Evolutionary conservation across 2,329 filamentous ascomycete genomes (phyloP).

Genomic region (Fusarium chuoi): DNA sequence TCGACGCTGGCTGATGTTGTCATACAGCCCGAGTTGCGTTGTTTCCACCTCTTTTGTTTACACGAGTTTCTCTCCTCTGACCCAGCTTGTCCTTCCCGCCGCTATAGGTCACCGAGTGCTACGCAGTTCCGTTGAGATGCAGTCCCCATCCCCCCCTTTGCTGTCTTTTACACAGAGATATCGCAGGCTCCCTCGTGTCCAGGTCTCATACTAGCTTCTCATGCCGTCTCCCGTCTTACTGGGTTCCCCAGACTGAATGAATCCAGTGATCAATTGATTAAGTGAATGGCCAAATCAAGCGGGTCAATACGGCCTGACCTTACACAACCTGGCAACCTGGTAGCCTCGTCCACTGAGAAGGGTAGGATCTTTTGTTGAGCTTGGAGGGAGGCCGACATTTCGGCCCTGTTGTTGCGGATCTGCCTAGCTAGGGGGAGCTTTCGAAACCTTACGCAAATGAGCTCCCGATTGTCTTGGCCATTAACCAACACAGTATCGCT

Average conservation of each 20-base stretch:
- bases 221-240: conserved; percentile 36
- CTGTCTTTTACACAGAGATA: conserved; percentile 25
- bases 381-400: conserved; percentile 33
- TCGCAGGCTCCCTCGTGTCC: conserved; percentile 33
- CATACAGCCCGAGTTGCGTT: conserved; percentile 26
- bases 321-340: conserved; percentile 23
- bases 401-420: conserved; percentile 38
- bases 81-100: conserved; percentile 11
- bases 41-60: conserved; percentile 22
- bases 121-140: conserved; percentile 3
- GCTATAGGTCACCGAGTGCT: conserved; percentile 10
- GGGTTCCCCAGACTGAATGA: conserved; percentile 7
- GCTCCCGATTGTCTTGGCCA: conserved; percentile 22
- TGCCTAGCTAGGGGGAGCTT: conserved; percentile 30
- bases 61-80: conserved; percentile 4
- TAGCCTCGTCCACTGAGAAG: conserved; percentile 31
- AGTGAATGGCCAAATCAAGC: conserved; percentile 15
- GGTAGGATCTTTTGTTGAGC: conserved; percentile 36
- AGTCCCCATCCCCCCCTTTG: conserved; percentile 9
- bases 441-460: conserved; percentile 34
- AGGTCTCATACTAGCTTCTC: conserved; percentile 7
- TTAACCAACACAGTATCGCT: conserved; percentile 24
- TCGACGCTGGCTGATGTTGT: conserved; percentile 16
- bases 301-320: conserved; percentile 6
- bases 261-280: conserved; percentile 30